Evolutionary conservation across 2,329 filamentous ascomycete species (phyloP).

Genomic region (Biscogniauxia marginata): DNA sequence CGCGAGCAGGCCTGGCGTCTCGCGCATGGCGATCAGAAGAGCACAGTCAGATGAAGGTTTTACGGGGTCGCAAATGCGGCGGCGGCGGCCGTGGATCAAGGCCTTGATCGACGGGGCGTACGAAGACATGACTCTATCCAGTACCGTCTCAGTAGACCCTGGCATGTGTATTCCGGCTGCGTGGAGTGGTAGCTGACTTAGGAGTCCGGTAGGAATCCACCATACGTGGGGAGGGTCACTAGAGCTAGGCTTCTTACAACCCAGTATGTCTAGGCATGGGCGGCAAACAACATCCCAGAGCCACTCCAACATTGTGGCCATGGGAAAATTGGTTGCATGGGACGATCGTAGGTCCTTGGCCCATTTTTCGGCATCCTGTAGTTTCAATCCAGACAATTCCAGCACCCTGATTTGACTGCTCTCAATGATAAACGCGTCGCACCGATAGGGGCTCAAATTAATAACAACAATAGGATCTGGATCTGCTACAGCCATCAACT

Average conservation of each 20-base stretch:
- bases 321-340: no score
- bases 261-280: conserved; percentile 29
- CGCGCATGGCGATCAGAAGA: conserved; percentile 32
- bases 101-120: conserved; percentile 37
- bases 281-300: conserved; percentile 30
- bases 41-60: conserved; percentile 14
- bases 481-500: conserved; percentile 7
- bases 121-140: conserved; percentile 39
- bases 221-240: conserved; percentile 30
- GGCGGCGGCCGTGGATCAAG: conserved; percentile 24
- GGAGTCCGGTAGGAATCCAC: conserved; percentile 34
- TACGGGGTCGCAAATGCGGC: no score
- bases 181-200: conserved; percentile 34
- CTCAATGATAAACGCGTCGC: conserved; percentile 10
- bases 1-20: conserved; percentile 18
- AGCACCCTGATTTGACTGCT: conserved; percentile 11
- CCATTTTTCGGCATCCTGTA: no score
- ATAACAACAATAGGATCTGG: conserved; percentile 8
- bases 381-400: not conserved
- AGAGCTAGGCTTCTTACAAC: conserved; percentile 16
- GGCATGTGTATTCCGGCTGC: conserved; percentile 32
- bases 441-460: conserved; percentile 7
- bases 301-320: conserved; percentile 24
- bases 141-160: conserved; percentile 21
- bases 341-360: no score